Evolutionary conservation across 164 flowering plant species (phyloP), one percentile per base, ranked within the genome.

Genomic region (Taxillus chinensis): DNA sequence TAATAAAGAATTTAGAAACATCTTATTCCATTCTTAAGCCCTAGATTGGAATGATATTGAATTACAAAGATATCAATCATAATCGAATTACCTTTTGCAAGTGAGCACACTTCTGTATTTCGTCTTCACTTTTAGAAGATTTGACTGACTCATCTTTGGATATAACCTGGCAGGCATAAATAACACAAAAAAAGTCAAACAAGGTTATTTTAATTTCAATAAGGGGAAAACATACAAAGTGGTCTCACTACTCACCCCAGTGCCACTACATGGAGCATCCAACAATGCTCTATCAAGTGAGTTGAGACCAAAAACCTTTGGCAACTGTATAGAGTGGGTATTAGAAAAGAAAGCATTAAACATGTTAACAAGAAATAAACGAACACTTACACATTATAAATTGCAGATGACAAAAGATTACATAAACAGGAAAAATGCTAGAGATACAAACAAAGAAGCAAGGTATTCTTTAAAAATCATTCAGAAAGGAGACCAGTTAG

Each of bases 251-350:
- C 88, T 77, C 75, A 93, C 99, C 77, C 99, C 99, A 64, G 96
- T 90, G 16, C 99, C 99, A 69, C 97, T 95, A 80, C 99, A 95
- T 54, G 99, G 99, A 12, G 99, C 99, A 87, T 95, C 99, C 73
- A 95, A 66, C 77, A 95, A 68, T 45, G 91, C 93, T 66, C 99
- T 80, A 72, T 95, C 99, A 67, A 78, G 83, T 13, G 90, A 45
- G 61, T 95, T 89, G 56, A 64, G 59, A 56, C 99, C 99, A 78
- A 95, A 67, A 62, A 83, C 82, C 75, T 82, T 90, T 11, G 97
- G 97, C 62, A 93, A 89, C 97, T 88, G 81, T 62, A 69, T 52
- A 56, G 41, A 38, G 69, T 39, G 39, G 27, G 8, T 54, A 57
- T 7, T 3, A 41, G 40, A 45, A 38, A 62, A 15, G 39, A 5